phyloP scores from a whole-genome alignment of 139 green algal species.

The Marvania coccoides region DNA sequence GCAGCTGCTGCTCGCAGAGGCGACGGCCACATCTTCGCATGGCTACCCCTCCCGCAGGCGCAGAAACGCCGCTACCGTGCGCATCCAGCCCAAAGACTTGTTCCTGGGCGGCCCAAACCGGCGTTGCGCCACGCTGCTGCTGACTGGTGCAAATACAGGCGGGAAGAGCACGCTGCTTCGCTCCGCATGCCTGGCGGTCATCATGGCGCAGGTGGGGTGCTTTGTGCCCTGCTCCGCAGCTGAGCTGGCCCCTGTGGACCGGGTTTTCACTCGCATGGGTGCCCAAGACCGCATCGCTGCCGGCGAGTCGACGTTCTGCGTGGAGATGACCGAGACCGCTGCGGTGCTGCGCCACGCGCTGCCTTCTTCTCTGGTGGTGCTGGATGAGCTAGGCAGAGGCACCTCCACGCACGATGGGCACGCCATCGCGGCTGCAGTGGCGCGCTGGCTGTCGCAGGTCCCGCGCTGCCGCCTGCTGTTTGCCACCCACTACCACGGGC shows the following conservation, averaged over 20 bases:
- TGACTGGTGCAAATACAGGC: slow-evolving; percentile 58
- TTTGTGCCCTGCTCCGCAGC: slow-evolving; percentile 22
- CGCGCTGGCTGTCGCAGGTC: not conserved
- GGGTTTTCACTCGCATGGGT: slow-evolving; percentile 47
- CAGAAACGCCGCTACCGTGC: slow-evolving; percentile 31
- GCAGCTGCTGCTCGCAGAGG: slow-evolving; percentile 24
- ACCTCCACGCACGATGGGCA: slow-evolving; percentile 57
- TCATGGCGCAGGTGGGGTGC: slow-evolving; percentile 49
- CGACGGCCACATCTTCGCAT: not conserved
- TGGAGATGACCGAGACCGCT: slow-evolving; percentile 54
- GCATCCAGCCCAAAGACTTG: slow-evolving; percentile 52
- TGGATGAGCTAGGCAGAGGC: slow-evolving; percentile 74
- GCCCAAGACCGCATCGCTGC: slow-evolving; percentile 43
- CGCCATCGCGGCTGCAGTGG: slow-evolving; percentile 62
- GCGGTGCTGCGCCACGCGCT: slow-evolving; percentile 27
- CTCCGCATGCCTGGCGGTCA: slow-evolving; percentile 30
- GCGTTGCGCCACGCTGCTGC: slow-evolving; percentile 36
- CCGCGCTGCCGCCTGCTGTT: slow-evolving; percentile 61
- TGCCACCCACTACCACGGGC: slow-evolving; percentile 87
- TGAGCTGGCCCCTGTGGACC: slow-evolving; percentile 26
- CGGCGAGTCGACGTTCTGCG: slow-evolving; percentile 45
- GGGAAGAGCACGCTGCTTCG: slow-evolving; percentile 51
- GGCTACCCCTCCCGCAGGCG: too few species aligned
- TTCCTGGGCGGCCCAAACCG: slow-evolving; percentile 22
- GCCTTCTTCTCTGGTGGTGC: slow-evolving; percentile 37